These are phyloP conservation scores for Leccinum broughii DNA, from an alignment of 768 basidiomycete species.

Conservation along the genomic window DNA sequence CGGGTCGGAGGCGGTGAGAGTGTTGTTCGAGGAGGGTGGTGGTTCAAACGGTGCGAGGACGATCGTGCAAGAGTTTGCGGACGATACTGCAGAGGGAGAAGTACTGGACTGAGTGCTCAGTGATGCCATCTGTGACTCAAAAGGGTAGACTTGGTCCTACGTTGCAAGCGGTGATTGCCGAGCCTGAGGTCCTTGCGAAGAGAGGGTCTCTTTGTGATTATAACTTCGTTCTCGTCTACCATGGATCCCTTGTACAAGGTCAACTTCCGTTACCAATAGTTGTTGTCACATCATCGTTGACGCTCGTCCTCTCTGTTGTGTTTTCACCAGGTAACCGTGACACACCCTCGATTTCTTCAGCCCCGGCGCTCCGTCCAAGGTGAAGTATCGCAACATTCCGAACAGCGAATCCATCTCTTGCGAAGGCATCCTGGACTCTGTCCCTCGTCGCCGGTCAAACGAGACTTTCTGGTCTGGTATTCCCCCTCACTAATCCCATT, in stretches of 20 bases:
- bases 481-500: too few relatives aligned
- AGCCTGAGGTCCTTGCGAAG: neutral
- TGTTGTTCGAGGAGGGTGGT: constrained; percentile 26
- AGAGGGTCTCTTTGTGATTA: neutral
- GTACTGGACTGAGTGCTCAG: neutral
- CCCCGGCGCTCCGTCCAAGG: too few relatives aligned
- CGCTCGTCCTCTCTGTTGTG: neutral
- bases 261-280: neutral
- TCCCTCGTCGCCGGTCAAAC: too few relatives aligned
- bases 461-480: too few relatives aligned
- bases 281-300: neutral
- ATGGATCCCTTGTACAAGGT: constrained; percentile 8
- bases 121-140: too few relatives aligned
- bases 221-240: neutral
- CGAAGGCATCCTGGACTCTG: too few relatives aligned
- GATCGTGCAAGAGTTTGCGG: neutral
- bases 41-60: neutral
- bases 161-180: too few relatives aligned
- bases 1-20: constrained; percentile 40
- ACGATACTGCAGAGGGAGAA: neutral
- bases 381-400: too few relatives aligned
- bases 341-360: neutral
- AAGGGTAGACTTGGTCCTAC: too few relatives aligned
- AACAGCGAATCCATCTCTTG: too few relatives aligned
- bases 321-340: constrained; percentile 8